A percentile compares a stretch with the other conserved stretches of the same genome.
Conservation (phyloP, 1,284 basidiomycete genomes). For the Mixia osmundae region DNA sequence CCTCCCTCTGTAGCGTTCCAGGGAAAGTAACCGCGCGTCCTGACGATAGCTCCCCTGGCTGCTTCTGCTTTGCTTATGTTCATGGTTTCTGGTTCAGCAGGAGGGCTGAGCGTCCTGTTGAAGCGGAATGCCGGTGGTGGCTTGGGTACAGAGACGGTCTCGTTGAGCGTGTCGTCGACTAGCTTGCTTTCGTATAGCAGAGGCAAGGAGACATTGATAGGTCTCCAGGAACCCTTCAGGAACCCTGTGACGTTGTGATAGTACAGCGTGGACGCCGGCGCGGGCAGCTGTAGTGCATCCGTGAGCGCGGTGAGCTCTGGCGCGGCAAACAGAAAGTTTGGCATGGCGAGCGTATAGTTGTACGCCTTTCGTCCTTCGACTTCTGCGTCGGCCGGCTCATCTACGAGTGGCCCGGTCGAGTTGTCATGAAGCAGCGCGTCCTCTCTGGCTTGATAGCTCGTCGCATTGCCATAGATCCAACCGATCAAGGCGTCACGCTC, state of each 20-base stretch:
- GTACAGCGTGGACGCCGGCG: conserved; percentile 4
- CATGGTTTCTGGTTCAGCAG: conserved; percentile 6
- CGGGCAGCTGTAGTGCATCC: neutral
- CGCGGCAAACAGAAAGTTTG: conserved; percentile 1
- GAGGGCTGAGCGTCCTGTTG: conserved; percentile 6
- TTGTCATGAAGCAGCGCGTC: neutral
- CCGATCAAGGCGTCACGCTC: conserved; percentile 6
- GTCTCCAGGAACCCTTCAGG: conserved; percentile 13
- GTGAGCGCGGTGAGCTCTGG: conserved; percentile 5
- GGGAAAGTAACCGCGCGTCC: conserved; percentile 12
- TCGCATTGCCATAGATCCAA: conserved; percentile 6
- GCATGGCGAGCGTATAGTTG: neutral
- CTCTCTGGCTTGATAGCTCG: neutral
- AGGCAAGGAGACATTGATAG: conserved; percentile 3
- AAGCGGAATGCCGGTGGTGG: too few relatives aligned
- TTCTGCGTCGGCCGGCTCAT: neutral
- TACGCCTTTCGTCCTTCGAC: neutral
- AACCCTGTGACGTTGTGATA: conserved; percentile 16
- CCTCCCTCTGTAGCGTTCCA: conserved; percentile 6
- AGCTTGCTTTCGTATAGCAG: conserved; percentile 2
- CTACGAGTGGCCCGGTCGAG: neutral
- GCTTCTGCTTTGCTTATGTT: neutral
- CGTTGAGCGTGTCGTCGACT: conserved; percentile 2
- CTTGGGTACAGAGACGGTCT: too few relatives aligned
- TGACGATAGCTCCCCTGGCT: conserved; percentile 1